Conservation (phyloP, 257 asterid genomes). For the Jasminum sambac region DNA sequence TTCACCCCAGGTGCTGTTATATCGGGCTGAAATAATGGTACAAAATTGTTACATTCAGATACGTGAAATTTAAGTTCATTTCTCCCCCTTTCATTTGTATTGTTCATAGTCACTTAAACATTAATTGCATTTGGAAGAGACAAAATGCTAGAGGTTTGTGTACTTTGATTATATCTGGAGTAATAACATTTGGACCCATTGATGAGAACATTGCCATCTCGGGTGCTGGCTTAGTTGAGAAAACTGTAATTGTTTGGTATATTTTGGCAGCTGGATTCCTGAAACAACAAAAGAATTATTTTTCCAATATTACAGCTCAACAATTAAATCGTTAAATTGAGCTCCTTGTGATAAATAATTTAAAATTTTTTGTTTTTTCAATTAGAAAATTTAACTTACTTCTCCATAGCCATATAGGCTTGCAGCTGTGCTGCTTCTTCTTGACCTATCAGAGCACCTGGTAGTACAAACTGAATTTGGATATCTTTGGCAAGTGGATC, state of each 20-base stretch:
- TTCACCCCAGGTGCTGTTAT: constrained; percentile 62
- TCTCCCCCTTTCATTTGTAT: background rate
- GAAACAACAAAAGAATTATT: constrained; percentile 16
- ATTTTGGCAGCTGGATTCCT: constrained; percentile 60
- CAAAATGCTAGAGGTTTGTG: constrained; percentile 2
- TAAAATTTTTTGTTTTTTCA: constrained; percentile 3
- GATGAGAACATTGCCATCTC: constrained; percentile 55
- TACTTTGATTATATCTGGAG: constrained; percentile 61
- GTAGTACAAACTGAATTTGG: constrained; percentile 38
- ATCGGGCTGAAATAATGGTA: constrained; percentile 51
- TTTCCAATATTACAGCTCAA: constrained; percentile 2
- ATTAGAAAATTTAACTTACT: constrained; percentile 33
- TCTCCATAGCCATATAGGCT: constrained; percentile 36
- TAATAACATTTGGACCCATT: constrained; percentile 55
- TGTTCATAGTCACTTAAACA: background rate
- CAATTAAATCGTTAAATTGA: background rate
- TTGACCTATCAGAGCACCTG: constrained; percentile 33
- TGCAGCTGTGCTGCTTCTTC: constrained; percentile 47
- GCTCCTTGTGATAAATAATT: constrained; percentile 10
- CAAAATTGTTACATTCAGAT: constrained; percentile 8
- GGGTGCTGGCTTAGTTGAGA: constrained; percentile 49
- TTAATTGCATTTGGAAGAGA: background rate
- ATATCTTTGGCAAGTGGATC: constrained; percentile 45
- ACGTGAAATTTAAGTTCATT: no score
- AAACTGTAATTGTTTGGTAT: constrained; percentile 32